phyloP scores from a whole-genome alignment of 108 stramenopile species.

The Nitzschia sp. region DNA sequence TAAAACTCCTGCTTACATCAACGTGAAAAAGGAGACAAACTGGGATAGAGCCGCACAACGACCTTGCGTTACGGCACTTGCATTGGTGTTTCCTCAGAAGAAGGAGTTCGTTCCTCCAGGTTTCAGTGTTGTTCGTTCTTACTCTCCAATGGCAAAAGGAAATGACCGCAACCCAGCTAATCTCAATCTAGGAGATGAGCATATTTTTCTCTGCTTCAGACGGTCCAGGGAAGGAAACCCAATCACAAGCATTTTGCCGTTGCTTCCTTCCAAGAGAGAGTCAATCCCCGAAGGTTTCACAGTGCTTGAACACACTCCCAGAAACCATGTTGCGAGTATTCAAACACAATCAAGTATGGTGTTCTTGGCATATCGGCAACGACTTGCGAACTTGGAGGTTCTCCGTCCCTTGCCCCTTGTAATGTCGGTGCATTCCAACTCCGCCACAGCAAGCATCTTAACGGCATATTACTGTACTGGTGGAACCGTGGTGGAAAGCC shows the following conservation, averaged over 20 bases:
- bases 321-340: constrained; percentile 65
- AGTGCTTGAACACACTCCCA: constrained; percentile 74
- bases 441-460: constrained; percentile 24
- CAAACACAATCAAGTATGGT: constrained; percentile 26
- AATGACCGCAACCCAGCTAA: constrained; percentile 13
- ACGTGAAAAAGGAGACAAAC: constrained; percentile 82
- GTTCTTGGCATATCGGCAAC: constrained; percentile 80
- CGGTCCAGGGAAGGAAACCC: constrained; percentile 90
- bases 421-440: constrained; percentile 42
- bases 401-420: constrained; percentile 79
- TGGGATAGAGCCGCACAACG: constrained; percentile 88
- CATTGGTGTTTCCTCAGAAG: constrained; percentile 78
- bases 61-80: constrained; percentile 79
- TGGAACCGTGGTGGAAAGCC: constrained; percentile 62
- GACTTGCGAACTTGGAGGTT: constrained; percentile 78
- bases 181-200: constrained; percentile 65
- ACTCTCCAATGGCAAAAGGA: constrained; percentile 20
- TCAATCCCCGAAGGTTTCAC: constrained; percentile 81
- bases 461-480: constrained; percentile 83
- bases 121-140: constrained; percentile 69
- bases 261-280: constrained; percentile 64
- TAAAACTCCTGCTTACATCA: constrained; percentile 45
- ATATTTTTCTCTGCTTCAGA: constrained; percentile 75
- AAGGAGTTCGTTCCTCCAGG: constrained; percentile 88
- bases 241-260: constrained; percentile 70